Evolutionary conservation across 1,284 basidiomycete species (phyloP).

Genomic region (Papiliotrema terrestris): DNA sequence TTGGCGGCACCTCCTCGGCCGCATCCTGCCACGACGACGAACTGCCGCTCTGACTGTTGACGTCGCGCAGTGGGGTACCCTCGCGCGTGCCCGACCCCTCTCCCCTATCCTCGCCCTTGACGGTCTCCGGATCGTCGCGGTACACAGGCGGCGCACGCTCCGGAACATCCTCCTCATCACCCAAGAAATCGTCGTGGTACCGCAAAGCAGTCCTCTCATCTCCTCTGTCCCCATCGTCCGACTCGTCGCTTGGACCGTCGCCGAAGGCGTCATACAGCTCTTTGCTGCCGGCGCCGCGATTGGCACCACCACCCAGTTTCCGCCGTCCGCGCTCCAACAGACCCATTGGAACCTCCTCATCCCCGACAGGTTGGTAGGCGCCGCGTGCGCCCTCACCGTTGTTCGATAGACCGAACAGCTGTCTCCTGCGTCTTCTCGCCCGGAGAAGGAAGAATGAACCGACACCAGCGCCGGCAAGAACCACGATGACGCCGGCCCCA

Average conservation of each 20-base stretch:
- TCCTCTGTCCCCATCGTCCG: conserved; percentile 23
- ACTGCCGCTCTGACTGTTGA: conserved; percentile 18
- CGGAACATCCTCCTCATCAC: conserved; percentile 11
- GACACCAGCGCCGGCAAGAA: conserved; percentile 60
- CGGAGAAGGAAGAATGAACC: conserved; percentile 57
- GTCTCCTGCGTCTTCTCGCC: conserved; percentile 57
- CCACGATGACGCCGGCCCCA: conserved; percentile 68
- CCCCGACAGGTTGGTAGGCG: conserved; percentile 63
- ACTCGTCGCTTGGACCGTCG: conserved; percentile 53
- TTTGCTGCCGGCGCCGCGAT: conserved; percentile 55
- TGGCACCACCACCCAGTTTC: conserved; percentile 38
- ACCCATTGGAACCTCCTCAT: conserved; percentile 72
- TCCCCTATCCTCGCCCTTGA: neutral
- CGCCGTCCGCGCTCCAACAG: conserved; percentile 52
- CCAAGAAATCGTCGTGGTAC: conserved; percentile 49
- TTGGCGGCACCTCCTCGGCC: conserved; percentile 34
- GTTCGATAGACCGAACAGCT: conserved; percentile 36
- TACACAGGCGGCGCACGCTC: conserved; percentile 15
- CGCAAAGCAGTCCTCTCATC: conserved; percentile 33
- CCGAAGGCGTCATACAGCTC: conserved; percentile 91
- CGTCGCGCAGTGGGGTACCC: conserved; percentile 2
- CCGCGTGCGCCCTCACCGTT: conserved; percentile 49
- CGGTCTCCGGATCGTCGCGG: conserved; percentile 22
- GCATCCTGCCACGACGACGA: conserved; percentile 44
- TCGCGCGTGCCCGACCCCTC: neutral